These are phyloP conservation scores for Aspergillus carlsbadensis DNA, from an alignment of 495 filamentous ascomycete species.

Conservation along the genomic window DNA sequence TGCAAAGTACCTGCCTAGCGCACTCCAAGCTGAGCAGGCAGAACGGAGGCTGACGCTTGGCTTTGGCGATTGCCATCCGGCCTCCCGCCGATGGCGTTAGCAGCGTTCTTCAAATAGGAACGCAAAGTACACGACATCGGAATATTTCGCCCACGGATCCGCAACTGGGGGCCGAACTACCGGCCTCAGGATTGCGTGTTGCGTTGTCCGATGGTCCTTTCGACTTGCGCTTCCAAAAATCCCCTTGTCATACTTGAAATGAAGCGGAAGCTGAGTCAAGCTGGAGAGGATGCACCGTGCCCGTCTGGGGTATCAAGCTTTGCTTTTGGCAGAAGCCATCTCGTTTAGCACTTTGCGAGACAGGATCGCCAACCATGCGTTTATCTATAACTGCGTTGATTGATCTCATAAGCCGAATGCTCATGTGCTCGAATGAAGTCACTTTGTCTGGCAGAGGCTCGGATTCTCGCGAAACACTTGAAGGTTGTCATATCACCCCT, in stretches of 20 bases:
- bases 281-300: too few relatives aligned
- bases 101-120: background rate
- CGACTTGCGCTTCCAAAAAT: background rate
- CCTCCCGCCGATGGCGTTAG: slow-evolving; percentile 5
- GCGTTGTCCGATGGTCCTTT: background rate
- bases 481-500: slow-evolving; percentile 12
- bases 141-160: too few relatives aligned
- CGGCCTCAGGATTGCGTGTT: background rate
- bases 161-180: background rate
- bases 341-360: too few relatives aligned
- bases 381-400: too few relatives aligned
- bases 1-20: background rate
- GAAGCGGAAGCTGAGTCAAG: too few relatives aligned
- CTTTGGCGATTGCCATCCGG: slow-evolving; percentile 4
- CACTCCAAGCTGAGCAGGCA: slow-evolving; percentile 1
- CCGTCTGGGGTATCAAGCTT: too few relatives aligned
- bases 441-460: too few relatives aligned
- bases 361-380: too few relatives aligned
- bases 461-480: too few relatives aligned
- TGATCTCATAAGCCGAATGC: background rate
- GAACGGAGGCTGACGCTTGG: slow-evolving; percentile 16
- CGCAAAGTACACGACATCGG: too few relatives aligned
- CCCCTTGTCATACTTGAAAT: background rate
- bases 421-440: background rate
- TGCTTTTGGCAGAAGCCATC: too few relatives aligned